Conservation (phyloP, 139 green algal species). For the Picochlorum sp. region DNA sequence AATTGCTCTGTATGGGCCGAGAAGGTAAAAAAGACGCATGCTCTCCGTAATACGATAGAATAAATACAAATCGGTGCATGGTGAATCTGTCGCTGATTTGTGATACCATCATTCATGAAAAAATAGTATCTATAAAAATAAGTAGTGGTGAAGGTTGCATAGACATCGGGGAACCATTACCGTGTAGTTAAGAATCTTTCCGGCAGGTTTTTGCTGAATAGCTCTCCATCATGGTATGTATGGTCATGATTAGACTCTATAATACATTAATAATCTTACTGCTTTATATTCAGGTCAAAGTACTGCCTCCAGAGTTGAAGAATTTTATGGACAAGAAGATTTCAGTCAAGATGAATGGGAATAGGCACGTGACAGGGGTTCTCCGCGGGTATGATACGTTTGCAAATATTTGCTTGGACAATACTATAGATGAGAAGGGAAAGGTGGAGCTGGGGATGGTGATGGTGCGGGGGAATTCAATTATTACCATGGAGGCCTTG, state of each 20-base stretch:
- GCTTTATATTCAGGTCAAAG: slow-evolving; percentile 42
- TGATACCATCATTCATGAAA: too few relatives aligned
- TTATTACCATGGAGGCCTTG: slow-evolving; percentile 88
- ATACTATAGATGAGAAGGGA: slow-evolving; percentile 80
- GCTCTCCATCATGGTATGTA: background rate
- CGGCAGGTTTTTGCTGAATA: too few relatives aligned
- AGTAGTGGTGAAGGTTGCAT: too few relatives aligned
- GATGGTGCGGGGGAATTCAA: slow-evolving; percentile 91
- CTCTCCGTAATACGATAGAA: too few relatives aligned
- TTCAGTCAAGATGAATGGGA: slow-evolving; percentile 78
- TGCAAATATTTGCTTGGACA: slow-evolving; percentile 98
- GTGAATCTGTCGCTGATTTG: too few relatives aligned
- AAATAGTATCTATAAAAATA: too few relatives aligned
- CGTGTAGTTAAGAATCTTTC: too few relatives aligned
- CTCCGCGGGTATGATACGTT: slow-evolving; percentile 98
- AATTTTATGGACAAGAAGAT: slow-evolving; percentile 93
- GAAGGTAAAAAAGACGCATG: too few relatives aligned
- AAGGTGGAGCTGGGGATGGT: slow-evolving; percentile 96
- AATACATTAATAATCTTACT: background rate
- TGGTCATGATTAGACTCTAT: background rate
- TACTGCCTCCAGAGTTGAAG: slow-evolving; percentile 83
- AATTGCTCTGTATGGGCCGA: too few relatives aligned
- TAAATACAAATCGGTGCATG: too few relatives aligned
- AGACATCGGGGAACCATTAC: too few relatives aligned
- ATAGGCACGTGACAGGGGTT: slow-evolving; percentile 86